Evolutionary conservation across 371 early-diverging fungal genomes (phyloP), one percentile per base, ranked within the genome.

Genomic region (Dinochytrium kinnereticum): DNA sequence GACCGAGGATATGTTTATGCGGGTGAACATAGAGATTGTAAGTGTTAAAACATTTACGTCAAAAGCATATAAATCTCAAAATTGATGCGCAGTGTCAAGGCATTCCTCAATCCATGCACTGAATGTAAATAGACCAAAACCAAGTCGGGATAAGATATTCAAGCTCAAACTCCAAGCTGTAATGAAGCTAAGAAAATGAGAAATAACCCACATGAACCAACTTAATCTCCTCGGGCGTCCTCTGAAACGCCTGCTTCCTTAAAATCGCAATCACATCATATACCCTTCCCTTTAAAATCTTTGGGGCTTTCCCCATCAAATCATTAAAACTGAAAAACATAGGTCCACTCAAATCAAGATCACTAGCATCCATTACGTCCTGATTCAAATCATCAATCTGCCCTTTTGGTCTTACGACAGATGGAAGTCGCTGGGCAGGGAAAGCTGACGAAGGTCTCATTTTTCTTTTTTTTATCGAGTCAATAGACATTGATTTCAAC

Each of bases 231-330:
- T 57, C 57, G 7, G 31, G 15, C 57, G 57, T 57, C 57, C 57
- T 57, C 57, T 13, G 13, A 57, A 57, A 57, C 57, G 57, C 57
- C 57, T n/a, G 57, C 24, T 57, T 57, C 57, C 24, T 57, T 26
- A 57, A 57, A n/a, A 57, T 24, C 57, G 10, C 57, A n/a, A 57
- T 10, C 5, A n/a, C 57, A 7, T 57, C 57, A 7, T 24, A 5
- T 15, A 26, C n/a, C n/a, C 57, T 30, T 26, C 57, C 31, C 57
- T 24, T 57, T 10, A 26, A 57, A 5, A 7, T 26, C 57, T 30
- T 57, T 26, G 24, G 13, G 15, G 57, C 24, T 26, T 44, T 44
- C 44, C 44, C 44, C 44, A 44, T 44, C 44, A 13, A 7, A n/a
- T n/a, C n/a, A n/a, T n/a, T n/a, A n/a, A n/a, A n/a, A n/a, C n/a